These are phyloP conservation scores for Leishmania tarentolae DNA, from an alignment of 208 protist genomes.

Conservation along the genomic window DNA sequence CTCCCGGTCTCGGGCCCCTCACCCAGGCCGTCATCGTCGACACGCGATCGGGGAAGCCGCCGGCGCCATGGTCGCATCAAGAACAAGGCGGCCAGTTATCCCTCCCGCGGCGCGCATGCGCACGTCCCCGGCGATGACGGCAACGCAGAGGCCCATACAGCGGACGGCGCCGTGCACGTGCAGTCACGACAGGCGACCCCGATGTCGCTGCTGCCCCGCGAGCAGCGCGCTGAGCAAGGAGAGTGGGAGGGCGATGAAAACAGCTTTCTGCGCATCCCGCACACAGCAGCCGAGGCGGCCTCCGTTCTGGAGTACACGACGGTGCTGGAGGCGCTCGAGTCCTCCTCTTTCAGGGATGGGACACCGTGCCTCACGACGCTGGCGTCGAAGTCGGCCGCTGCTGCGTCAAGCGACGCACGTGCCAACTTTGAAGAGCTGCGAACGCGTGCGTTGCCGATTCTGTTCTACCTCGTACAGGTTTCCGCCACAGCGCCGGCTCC, in stretches of 20 bases:
- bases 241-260: not conserved
- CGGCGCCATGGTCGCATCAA: not conserved
- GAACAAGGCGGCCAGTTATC: not conserved
- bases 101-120: not conserved
- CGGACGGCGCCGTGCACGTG: not conserved
- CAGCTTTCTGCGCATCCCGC: conserved; percentile 4
- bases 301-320: conserved; percentile 12
- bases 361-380: not conserved
- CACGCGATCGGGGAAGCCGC: not conserved
- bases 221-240: not conserved
- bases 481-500: not conserved
- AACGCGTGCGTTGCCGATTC: conserved; percentile 13
- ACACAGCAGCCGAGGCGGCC: conserved; percentile 9
- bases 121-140: not conserved
- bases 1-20: not conserved
- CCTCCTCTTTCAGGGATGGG: not conserved
- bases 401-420: conserved; percentile 1
- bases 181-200: not conserved
- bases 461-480: conserved; percentile 3
- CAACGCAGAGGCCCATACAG: not conserved
- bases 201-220: not conserved
- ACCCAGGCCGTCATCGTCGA: not conserved
- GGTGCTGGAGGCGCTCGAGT: conserved; percentile 18
- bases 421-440: conserved; percentile 15
- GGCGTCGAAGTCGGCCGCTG: not conserved